These are phyloP conservation scores for Globisporangium alternatum DNA, from an alignment of 352 stramenopile species.

Conservation along the genomic window DNA sequence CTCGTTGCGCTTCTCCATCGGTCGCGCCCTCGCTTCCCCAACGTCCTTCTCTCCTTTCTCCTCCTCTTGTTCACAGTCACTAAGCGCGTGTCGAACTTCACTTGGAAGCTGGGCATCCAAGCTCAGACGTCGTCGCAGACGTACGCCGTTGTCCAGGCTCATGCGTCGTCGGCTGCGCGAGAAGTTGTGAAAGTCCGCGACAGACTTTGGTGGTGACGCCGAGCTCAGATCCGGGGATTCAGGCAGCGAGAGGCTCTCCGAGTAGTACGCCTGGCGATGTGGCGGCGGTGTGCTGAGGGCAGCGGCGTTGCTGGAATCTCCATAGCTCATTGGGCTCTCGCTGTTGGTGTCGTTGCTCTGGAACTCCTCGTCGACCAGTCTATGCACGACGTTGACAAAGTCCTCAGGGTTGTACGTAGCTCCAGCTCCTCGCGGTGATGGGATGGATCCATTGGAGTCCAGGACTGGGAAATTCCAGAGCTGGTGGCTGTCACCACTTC, in stretches of 20 bases:
- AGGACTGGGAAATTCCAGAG: neutral
- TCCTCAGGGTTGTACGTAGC: neutral
- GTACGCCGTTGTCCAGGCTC: neutral
- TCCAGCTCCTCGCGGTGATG: neutral
- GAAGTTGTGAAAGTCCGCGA: constrained; percentile 17
- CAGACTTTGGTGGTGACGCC: neutral
- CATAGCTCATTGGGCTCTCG: neutral
- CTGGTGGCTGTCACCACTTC: neutral
- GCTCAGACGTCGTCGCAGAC: neutral
- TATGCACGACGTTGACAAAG: neutral
- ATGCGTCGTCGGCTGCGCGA: constrained; percentile 5
- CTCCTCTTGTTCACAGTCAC: neutral
- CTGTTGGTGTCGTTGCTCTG: neutral
- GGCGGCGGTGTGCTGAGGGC: neutral
- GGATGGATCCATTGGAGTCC: neutral
- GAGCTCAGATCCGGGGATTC: neutral
- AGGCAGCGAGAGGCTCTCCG: neutral
- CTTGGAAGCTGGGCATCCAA: neutral
- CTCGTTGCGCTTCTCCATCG: neutral
- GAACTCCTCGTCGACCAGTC: neutral
- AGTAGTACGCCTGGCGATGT: neutral
- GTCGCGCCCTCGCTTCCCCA: neutral
- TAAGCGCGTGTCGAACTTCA: neutral
- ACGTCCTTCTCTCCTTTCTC: neutral
- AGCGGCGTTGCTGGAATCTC: neutral